A percentile compares a stretch with the other conserved stretches of the same genome.
Evolutionary conservation across 208 protist species (phyloP).

Genomic region (Trypanosoma melophagium): DNA sequence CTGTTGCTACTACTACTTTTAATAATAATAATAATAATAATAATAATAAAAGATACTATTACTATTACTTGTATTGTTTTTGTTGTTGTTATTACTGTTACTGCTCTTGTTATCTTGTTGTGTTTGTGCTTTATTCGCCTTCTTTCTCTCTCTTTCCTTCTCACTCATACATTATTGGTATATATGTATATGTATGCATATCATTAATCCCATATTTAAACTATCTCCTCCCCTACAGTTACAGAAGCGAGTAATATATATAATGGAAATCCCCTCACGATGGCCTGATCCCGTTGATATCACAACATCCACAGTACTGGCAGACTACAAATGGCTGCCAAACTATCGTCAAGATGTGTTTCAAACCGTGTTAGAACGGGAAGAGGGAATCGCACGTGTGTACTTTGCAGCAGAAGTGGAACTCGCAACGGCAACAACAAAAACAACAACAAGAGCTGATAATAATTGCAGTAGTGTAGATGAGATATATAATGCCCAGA

Average conservation of each 20-base stretch:
- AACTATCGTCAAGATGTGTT: conserved; percentile 3
- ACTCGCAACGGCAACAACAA: background rate
- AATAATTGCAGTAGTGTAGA: too few relatives aligned
- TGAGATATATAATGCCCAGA: background rate
- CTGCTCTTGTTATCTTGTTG: too few relatives aligned
- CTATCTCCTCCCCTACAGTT: background rate
- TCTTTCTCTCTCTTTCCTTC: too few relatives aligned
- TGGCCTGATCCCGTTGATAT: conserved; percentile 9
- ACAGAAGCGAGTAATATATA: background rate
- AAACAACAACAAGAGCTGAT: too few relatives aligned
- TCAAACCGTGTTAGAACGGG: conserved; percentile 13
- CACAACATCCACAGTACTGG: background rate
- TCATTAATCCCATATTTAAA: too few relatives aligned
- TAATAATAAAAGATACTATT: too few relatives aligned
- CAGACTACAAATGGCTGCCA: conserved; percentile 23
- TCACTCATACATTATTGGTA: too few relatives aligned
- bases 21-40: too few relatives aligned
- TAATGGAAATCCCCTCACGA: background rate
- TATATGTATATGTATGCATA: too few relatives aligned
- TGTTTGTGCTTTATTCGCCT: too few relatives aligned
- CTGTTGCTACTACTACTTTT: background rate
- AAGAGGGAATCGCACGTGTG: conserved; percentile 15
- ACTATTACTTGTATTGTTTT: too few relatives aligned
- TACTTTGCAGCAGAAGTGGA: conserved; percentile 21
- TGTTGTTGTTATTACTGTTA: too few relatives aligned